Percentiles rank a stretch among this genome's conserved stretches.
phyloP scores from a whole-genome alignment of 495 filamentous ascomycete species.

The Diplogelasinospora grovesii region DNA sequence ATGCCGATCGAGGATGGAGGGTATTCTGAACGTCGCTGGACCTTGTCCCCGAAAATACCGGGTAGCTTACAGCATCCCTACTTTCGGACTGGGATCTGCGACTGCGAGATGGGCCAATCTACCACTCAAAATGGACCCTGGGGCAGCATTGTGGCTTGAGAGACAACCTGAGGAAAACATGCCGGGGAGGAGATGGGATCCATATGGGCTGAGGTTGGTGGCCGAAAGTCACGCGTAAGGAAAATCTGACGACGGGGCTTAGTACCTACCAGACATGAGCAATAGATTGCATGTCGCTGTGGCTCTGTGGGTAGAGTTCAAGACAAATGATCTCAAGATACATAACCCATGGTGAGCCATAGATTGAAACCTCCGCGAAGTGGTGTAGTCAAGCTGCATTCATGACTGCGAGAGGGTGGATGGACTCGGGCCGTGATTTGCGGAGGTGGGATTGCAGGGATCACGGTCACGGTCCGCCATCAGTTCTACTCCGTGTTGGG shows the following conservation, averaged over 20 bases:
- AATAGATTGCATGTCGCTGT: conserved; percentile 9
- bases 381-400: conserved; percentile 13
- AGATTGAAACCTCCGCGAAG: conserved; percentile 2
- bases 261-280: conserved; percentile 12
- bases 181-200: no score
- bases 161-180: no score
- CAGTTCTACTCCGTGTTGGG: conserved; percentile 6
- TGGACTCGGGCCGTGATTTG: conserved; percentile 10
- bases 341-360: conserved; percentile 6
- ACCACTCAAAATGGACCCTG: no score
- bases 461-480: conserved; percentile 4
- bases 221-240: conserved; percentile 12
- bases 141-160: no score
- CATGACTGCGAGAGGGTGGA: conserved; percentile 8
- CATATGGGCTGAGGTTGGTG: no score
- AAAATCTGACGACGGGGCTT: conserved; percentile 10
- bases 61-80: no score
- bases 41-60: no score
- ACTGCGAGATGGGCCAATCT: no score
- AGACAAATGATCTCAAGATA: no score
- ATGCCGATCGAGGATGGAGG: no score
- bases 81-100: no score
- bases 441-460: conserved; percentile 5
- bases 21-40: no score
- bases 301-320: conserved; percentile 8